Evolutionary conservation across 164 flowering plant genomes (phyloP), one percentile per base, ranked within the genome.

Genomic region (Paratinospora sagittata): DNA sequence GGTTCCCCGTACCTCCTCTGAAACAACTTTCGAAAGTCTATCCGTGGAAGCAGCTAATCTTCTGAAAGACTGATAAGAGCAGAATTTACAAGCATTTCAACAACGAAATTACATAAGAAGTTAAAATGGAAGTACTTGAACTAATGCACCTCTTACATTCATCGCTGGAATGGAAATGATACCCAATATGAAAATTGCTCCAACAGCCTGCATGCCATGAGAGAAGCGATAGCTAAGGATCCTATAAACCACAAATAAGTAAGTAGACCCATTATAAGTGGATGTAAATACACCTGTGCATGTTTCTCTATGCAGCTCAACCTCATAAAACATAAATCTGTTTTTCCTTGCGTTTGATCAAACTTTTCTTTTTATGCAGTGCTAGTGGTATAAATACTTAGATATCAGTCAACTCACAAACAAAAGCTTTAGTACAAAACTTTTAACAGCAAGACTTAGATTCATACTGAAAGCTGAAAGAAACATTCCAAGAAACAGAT

Each of bases 1-100:
- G 43, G 81, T 76, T 64, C 79, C 81, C 8, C 79, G 81, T 58
- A 79, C 75, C 62, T 79, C 81, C 70, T 79, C 79, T n/a, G 70
- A 73, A 33, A 66, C 77, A 19, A 79, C 81, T 64, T 79, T 73
- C n/a, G 75, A 75, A 30, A 79, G 67, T 62, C 73, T 70, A 66
- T 70, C 74, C 78, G 70, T 55, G 10, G 81, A 75, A 45, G 70
- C 70, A 27, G 75, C 69, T 43, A 79, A 66, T 67, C 52, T 73
- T 71, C 74, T 73, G 43, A 79, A 70, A 26, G 79, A 72, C 81
- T 79, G 68, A 16, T 39, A 39, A 37, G 62, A 21, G 17, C 68
- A n/a, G 19, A 58, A 37, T 34, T 61, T 34, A 23, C 39, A 19
- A 64, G 36, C 37, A 55, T 24, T 16, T 68, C 63, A 45, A 58